phyloP scores from a whole-genome alignment of 768 basidiomycete genomes.

The Coprinopsis strossmayeri region DNA sequence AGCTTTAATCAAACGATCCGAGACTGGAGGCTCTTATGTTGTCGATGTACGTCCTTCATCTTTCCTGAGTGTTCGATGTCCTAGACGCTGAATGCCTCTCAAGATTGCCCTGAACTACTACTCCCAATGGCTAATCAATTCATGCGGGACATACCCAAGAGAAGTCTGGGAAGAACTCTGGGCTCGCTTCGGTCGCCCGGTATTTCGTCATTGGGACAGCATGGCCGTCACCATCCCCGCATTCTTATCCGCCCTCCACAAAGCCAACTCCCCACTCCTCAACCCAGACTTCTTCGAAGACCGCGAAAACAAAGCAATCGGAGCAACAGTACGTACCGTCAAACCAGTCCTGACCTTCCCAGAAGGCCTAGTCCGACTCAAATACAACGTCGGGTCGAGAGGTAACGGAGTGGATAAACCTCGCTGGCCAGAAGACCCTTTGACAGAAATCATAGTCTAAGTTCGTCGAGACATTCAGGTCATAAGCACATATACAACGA shows the following conservation, averaged over 20 bases:
- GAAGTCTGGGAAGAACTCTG: conserved; percentile 18
- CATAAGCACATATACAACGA: too few relatives aligned
- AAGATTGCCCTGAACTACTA: conserved; percentile 21
- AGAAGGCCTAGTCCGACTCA: conserved; percentile 10
- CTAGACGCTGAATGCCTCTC: background rate
- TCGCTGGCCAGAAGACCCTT: conserved; percentile 17
- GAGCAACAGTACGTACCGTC: conserved; percentile 13
- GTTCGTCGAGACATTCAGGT: too few relatives aligned
- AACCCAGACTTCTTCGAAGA: conserved; percentile 16
- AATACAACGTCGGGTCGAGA: conserved; percentile 18
- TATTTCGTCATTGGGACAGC: conserved; percentile 16
- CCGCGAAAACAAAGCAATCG: conserved; percentile 15
- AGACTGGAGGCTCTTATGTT: conserved; percentile 18
- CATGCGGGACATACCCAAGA: conserved; percentile 15
- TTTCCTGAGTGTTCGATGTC: background rate
- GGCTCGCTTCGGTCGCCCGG: conserved; percentile 12
- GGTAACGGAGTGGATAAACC: conserved; percentile 18
- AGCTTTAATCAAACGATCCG: conserved; percentile 14
- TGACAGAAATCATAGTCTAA: conserved; percentile 13
- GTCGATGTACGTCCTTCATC: conserved; percentile 13
- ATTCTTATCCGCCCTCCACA: conserved; percentile 11
- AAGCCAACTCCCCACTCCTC: conserved; percentile 11
- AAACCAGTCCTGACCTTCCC: conserved; percentile 18
- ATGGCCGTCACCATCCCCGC: conserved; percentile 15
- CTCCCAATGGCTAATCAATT: conserved; percentile 19